Base-by-base conservation (phyloP, 108 stramenopile genomes). In the Cyclotella choctawhatcheeana region DNA sequence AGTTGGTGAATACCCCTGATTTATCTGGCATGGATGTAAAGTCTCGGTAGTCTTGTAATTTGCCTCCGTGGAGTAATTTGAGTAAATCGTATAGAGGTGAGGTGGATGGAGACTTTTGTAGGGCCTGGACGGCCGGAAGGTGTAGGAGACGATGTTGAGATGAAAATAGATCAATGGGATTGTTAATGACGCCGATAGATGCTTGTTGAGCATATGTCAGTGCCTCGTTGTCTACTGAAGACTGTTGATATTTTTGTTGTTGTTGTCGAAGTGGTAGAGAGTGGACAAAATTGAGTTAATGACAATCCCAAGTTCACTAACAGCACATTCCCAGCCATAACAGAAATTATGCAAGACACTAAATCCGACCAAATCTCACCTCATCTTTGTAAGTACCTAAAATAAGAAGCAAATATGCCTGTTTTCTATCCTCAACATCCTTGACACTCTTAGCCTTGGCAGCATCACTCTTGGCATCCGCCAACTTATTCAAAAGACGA, bases 31-130 rank as follows among this genome's bases (percentile, higher is more conserved):
- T 91, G 81, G 61, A 67, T 63, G 58, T 89, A 55, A 60, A 88
- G 55, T 74, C 87, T 84, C 48, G 84, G 61, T 90, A 94, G 50
- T 94, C 93, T 60, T 90, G 86, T 44, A 94, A 76, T 55, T 89
- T 90, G 2, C 90, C 90, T 74, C 92, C 89, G 68, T 89, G 86
- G 64, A 94, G 87, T 51, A 94, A 80, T 62, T 86, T 74, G 77
- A 94, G 82, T 53, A 94, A 77, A 40, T 64, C 86, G 60, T 83
- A 76, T 20, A 94, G 70, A 40, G 77, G 55, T 52, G 50, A 21
- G 20, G 65, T 53, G 40, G 66, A 58, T 45, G 58, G 35, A 43
- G 77, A 66, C 27, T 74, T 76, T 44, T 73, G 61, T 50, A 94
- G 82, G 8, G 93, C 88, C 60, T 80, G 53, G 44, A 89, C 84